These are phyloP conservation scores for Boletellus emodensis DNA, from an alignment of 768 basidiomycete species.

Conservation along the genomic window DNA sequence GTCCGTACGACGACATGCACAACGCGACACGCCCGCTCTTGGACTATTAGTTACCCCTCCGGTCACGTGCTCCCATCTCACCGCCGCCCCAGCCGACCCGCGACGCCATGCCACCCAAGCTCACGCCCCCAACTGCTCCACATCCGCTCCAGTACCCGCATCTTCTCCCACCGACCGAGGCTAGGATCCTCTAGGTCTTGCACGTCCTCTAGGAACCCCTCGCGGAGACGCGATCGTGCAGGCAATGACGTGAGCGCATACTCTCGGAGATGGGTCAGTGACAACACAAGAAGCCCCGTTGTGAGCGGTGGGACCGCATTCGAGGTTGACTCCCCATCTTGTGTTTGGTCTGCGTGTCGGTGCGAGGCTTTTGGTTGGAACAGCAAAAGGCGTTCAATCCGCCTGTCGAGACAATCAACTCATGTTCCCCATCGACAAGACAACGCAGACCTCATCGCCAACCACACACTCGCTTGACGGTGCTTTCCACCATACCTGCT, in stretches of 20 bases:
- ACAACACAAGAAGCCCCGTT: constrained; percentile 69
- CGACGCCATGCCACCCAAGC: constrained; percentile 54
- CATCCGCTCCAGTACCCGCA: constrained; percentile 78
- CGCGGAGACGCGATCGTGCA: constrained; percentile 53
- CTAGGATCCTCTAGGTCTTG: constrained; percentile 74
- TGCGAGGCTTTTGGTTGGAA: constrained; percentile 38
- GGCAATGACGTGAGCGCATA: constrained; percentile 62
- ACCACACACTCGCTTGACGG: constrained; percentile 57
- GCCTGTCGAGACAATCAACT: constrained; percentile 33
- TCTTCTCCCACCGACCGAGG: constrained; percentile 65
- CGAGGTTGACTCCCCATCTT: constrained; percentile 2
- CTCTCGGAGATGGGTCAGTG: constrained; percentile 59
- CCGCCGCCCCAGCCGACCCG: constrained; percentile 5
- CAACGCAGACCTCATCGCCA: constrained; percentile 59
- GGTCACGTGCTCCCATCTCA: constrained; percentile 10
- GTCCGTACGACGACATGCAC: constrained; percentile 36
- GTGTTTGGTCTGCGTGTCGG: constrained; percentile 3
- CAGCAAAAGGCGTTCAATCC: constrained; percentile 66
- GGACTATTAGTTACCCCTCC: too few species aligned
- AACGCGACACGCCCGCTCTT: background rate
- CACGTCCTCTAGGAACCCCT: constrained; percentile 84
- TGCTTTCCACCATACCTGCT: constrained; percentile 57
- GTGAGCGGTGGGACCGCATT: constrained; percentile 48
- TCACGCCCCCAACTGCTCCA: constrained; percentile 80
- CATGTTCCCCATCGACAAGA: background rate